Evolutionary conservation across 768 basidiomycete genomes (phyloP).

Genomic region (Piloderma croceum): DNA sequence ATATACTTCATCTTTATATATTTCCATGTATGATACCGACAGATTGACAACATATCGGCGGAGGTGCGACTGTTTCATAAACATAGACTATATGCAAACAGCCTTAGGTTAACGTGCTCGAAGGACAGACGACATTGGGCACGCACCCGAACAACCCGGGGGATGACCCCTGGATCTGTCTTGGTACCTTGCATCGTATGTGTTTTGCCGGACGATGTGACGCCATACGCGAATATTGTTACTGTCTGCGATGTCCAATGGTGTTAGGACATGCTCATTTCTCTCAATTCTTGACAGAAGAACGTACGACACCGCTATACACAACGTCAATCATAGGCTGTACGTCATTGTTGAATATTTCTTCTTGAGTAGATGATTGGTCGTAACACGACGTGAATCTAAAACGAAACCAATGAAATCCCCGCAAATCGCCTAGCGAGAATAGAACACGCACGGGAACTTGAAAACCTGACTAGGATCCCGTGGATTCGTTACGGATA

Average conservation of each 20-base stretch:
- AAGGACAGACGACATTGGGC: not conserved
- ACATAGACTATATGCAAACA: constrained; percentile 44
- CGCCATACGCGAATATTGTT: constrained; percentile 87
- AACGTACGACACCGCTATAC: constrained; percentile 65
- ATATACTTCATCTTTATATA: constrained; percentile 88
- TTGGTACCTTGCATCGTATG: constrained; percentile 87
- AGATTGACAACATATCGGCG: constrained; percentile 41
- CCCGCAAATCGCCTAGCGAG: not conserved
- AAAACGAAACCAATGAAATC: constrained; percentile 4
- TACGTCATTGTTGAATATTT: constrained; percentile 74
- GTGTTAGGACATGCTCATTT: not conserved
- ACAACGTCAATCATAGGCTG: constrained; percentile 74
- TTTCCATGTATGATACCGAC: constrained; percentile 77
- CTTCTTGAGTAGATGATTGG: constrained; percentile 61
- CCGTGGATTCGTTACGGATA: constrained; percentile 67
- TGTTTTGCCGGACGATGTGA: constrained; percentile 88
- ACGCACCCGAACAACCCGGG: constrained; percentile 66
- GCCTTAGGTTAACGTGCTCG: not conserved
- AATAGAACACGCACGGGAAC: constrained; percentile 51
- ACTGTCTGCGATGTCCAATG: constrained; percentile 48
- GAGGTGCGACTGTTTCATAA: constrained; percentile 40
- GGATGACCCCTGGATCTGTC: constrained; percentile 77
- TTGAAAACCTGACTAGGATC: constrained; percentile 67
- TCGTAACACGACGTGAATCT: constrained; percentile 79
- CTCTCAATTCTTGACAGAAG: not conserved